Base-by-base conservation (phyloP, 257 asterid genomes). In the Prunella vulgaris region DNA sequence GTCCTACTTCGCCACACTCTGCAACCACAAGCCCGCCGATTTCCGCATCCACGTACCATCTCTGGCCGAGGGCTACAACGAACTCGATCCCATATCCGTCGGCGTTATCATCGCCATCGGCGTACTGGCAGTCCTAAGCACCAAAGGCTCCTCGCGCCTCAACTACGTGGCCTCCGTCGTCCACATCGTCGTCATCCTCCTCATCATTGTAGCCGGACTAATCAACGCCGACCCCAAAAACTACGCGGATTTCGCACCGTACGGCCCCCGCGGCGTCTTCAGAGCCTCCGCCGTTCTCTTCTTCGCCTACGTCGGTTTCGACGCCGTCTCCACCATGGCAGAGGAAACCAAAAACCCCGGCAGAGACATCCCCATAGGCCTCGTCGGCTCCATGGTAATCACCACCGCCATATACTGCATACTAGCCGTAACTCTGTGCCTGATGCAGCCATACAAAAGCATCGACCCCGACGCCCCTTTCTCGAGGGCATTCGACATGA, bases 1-100 rank as follows among this genome's bases (percentile, higher is more conserved):
- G 18, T 90, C 97, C 64, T 92, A 92, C 82, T 78, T 88, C 14
- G 97, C 97, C 46, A 86, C 97, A 0, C 90, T 92, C 20, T 71
- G 76, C 67, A 71, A 77, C 64, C 81, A 81, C 35, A 49, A 82
- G 3, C 78, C 92, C 0, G 73, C 53, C 0, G 68, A 76, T 0
- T 83, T 92, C 49, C 96, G 96, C 6, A 60, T 89, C 78, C 64
- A 52, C 61, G 0, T 49, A 69, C 10, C 49, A n/a, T n/a, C 60
- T 30, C 70, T 92, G 15, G 53, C 87, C 0, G 63, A 79, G 0
- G 92, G 77, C 57, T 89, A 87, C 76, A 84, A 86, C 83, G 71
- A 83, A 5, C 94, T 92, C 3, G 98, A 92, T 76, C 96, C 95
- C 14, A 82, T 88, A 28, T 88, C 96, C 4, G 85, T 90, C 0